Evolutionary conservation across 164 flowering plant genomes (phyloP), one percentile per base, ranked within the genome.

Genomic region (Annona cherimola): DNA sequence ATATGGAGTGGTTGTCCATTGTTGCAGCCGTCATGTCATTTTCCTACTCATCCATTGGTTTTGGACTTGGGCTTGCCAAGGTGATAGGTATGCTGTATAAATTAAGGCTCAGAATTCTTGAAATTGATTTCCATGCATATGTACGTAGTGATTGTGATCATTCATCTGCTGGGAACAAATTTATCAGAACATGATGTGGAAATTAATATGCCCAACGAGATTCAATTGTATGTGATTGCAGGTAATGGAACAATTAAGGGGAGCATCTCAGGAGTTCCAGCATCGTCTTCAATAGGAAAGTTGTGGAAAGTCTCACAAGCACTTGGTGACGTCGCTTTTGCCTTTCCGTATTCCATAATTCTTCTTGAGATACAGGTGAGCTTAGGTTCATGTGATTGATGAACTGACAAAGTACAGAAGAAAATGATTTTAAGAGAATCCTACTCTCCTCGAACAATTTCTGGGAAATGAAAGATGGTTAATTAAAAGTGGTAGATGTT

Each of bases 301-400:
- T 35, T 85, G 69, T 88, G 86, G 86, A 75, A 72, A 50, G 78
- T 75, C 55, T 86, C 83, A 18, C 88, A 91, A 82, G 95, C 95
- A 63, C 69, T 93, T 57, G 97, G 92, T 54, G 97, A 93, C 73
- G 87, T 91, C 67, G 97, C 98, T 55, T 90, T 90, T 74, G 90
- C 95, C 35, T 93, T 84, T 71, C 90, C 94, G 1, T 93, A 82
- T 72, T 77, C 97, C 1, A 39, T 83, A 2, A 84, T 93, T 74
- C 85, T 91, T 72, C 76, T 90, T 2, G 90, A 90, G 76, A 87
- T 90, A 76, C 94, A 92, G 94, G 96, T 88, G 26, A 70, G 44
- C 43, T 66, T 8, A 50, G 57, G 14, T 50, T 5, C 16, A 16
- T 50, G 9, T 8, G 57, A 50, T 50, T 1, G 57, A 50, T 50